Conservation (phyloP, 1,139 yeast genomes). For the Spencermartinsiella ligniputridi region DNA sequence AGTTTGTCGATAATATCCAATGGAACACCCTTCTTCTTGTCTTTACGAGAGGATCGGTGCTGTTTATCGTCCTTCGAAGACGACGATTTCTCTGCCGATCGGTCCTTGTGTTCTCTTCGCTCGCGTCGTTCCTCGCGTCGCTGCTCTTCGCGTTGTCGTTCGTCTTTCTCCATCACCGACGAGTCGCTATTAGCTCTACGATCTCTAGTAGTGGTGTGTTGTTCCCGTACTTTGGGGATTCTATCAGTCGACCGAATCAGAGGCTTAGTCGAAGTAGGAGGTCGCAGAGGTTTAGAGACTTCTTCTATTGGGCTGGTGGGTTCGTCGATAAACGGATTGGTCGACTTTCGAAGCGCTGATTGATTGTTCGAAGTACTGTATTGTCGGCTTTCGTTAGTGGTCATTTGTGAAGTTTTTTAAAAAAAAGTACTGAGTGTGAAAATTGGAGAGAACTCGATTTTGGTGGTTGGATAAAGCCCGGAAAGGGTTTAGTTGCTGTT, state of each 20-base stretch:
- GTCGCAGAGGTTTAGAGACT: conserved; percentile 14
- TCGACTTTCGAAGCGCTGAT: conserved; percentile 21
- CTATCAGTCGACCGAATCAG: conserved; percentile 4
- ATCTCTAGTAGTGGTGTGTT: neutral
- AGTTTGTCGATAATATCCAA: conserved; percentile 89
- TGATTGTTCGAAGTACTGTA: conserved; percentile 16
- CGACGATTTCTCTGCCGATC: conserved; percentile 13
- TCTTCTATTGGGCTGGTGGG: conserved; percentile 9
- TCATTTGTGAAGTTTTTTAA: too few species aligned
- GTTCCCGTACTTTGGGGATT: conserved; percentile 7
- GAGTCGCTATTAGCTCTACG: conserved; percentile 28
- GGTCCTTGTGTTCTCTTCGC: conserved; percentile 18
- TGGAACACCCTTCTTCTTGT: conserved; percentile 39
- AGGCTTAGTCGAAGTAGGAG: conserved; percentile 20
- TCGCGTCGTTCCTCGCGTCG: conserved; percentile 17
- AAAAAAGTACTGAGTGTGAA: too few species aligned
- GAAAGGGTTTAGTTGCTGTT: too few species aligned
- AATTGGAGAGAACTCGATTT: too few species aligned
- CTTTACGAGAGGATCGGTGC: conserved; percentile 10
- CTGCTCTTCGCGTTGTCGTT: conserved; percentile 1
- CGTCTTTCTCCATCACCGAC: conserved; percentile 21
- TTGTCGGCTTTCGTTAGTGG: conserved; percentile 15
- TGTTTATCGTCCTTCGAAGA: conserved; percentile 6
- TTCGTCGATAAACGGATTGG: conserved; percentile 33
- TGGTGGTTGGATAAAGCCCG: too few species aligned